Evolutionary conservation across 1,139 yeast species (phyloP).

Genomic region (Debaryomycetaceae sp.): DNA sequence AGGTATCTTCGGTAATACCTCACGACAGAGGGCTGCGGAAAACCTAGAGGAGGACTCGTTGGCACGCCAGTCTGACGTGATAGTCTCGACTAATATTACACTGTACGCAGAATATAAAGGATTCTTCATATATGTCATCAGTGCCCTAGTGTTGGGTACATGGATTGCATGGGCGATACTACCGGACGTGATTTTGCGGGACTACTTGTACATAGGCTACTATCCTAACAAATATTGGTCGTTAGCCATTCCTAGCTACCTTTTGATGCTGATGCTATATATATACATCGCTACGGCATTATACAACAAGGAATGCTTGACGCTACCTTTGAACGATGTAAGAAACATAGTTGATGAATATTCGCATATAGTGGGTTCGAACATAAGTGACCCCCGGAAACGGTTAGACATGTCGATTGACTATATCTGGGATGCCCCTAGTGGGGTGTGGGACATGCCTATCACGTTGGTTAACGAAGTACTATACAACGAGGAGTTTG

Average conservation of each 20-base stretch:
- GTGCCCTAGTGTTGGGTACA: conserved; percentile 45
- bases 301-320: conserved; percentile 71
- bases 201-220: conserved; percentile 57
- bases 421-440: conserved; percentile 54
- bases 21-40: conserved; percentile 1
- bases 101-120: conserved; percentile 80
- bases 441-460: conserved; percentile 85
- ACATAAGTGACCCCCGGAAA: conserved; percentile 10
- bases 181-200: conserved; percentile 51
- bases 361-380: conserved; percentile 46
- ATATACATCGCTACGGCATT: conserved; percentile 65
- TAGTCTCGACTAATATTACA: conserved; percentile 61
- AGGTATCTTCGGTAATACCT: conserved; percentile 1
- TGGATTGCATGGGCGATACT: conserved; percentile 70
- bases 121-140: conserved; percentile 68
- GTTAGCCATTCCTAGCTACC: conserved; percentile 65
- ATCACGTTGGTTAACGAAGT: conserved; percentile 67
- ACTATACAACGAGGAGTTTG: conserved; percentile 38
- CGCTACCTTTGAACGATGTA: conserved; percentile 55
- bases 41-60: conserved; percentile 39
- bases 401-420: conserved; percentile 19
- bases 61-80: conserved; percentile 75
- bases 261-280: conserved; percentile 67
- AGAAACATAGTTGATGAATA: conserved; percentile 67
- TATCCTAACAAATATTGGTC: conserved; percentile 92